These are phyloP conservation scores for Didymella arachidicola DNA, from an alignment of 2,329 filamentous ascomycete species.

Conservation along the genomic window DNA sequence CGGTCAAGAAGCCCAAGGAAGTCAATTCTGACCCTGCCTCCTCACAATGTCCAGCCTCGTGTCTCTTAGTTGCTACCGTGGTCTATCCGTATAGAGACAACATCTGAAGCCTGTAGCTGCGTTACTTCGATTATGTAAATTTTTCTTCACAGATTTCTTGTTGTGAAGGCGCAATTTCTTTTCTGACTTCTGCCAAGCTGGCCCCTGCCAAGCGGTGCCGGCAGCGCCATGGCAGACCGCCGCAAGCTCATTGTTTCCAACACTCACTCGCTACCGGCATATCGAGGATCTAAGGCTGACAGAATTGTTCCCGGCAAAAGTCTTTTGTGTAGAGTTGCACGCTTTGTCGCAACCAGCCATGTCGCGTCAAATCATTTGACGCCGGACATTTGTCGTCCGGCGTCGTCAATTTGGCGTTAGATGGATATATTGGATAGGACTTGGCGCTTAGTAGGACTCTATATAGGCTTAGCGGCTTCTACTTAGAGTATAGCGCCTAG, in stretches of 20 bases:
- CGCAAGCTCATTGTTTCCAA: slow-evolving; percentile 16
- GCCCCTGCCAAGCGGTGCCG: slow-evolving; percentile 21
- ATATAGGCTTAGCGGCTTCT: no score
- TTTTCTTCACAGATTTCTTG: background rate
- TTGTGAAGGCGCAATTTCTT: slow-evolving; percentile 5
- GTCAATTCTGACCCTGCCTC: slow-evolving; percentile 4
- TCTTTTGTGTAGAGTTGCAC: slow-evolving; percentile 10
- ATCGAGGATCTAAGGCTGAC: slow-evolving; percentile 6
- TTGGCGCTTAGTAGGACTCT: no score
- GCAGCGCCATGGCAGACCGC: background rate
- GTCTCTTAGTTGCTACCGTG: slow-evolving; percentile 7
- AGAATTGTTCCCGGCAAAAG: slow-evolving; percentile 5
- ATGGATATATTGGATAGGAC: no score
- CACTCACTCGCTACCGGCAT: slow-evolving; percentile 5
- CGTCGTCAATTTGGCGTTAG: no score
- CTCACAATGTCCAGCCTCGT: background rate
- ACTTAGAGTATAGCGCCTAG: no score
- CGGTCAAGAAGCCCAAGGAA: slow-evolving; percentile 1
- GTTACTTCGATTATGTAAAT: background rate
- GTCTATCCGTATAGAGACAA: slow-evolving; percentile 11
- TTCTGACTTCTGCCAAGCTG: slow-evolving; percentile 9
- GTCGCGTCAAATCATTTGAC: no score
- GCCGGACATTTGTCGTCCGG: no score
- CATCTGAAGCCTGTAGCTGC: slow-evolving; percentile 8
- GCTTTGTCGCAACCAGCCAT: background rate